phyloP scores from a whole-genome alignment of 805 yeast genomes.

The Kuraishia piskuri region DNA sequence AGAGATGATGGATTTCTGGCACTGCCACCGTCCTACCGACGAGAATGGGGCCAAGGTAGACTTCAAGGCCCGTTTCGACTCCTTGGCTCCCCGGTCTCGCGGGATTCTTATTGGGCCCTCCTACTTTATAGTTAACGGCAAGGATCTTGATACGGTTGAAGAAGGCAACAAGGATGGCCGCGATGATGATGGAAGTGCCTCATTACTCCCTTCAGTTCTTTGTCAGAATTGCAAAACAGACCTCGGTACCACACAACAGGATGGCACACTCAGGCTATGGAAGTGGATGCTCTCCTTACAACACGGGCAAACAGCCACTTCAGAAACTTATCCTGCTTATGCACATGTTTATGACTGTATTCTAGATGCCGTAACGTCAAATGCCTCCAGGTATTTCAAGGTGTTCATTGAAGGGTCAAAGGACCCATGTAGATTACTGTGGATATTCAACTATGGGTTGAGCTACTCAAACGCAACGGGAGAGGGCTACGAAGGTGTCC shows the following conservation, averaged over 20 bases:
- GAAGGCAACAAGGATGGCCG: conserved; percentile 5
- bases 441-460: conserved; percentile 44
- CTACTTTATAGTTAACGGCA: conserved; percentile 36
- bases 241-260: conserved; percentile 32
- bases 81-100: conserved; percentile 32
- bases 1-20: conserved; percentile 97
- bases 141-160: conserved; percentile 9
- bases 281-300: conserved; percentile 48
- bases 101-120: conserved; percentile 47
- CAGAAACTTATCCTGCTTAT: conserved; percentile 26
- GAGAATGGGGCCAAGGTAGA: conserved; percentile 16
- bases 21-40: conserved; percentile 74
- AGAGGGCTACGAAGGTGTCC: conserved; percentile 15
- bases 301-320: conserved; percentile 5
- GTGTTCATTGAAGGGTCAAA: conserved; percentile 10
- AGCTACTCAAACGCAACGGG: background rate
- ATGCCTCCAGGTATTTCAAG: conserved; percentile 29
- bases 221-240: conserved; percentile 29
- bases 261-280: conserved; percentile 28
- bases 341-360: conserved; percentile 29
- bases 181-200: background rate
- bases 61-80: conserved; percentile 25
- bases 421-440: conserved; percentile 19
- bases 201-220: conserved; percentile 6
- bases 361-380: conserved; percentile 31